These are phyloP conservation scores for Pleurotus tuber-regium DNA, from an alignment of 768 basidiomycete genomes.

Conservation along the genomic window DNA sequence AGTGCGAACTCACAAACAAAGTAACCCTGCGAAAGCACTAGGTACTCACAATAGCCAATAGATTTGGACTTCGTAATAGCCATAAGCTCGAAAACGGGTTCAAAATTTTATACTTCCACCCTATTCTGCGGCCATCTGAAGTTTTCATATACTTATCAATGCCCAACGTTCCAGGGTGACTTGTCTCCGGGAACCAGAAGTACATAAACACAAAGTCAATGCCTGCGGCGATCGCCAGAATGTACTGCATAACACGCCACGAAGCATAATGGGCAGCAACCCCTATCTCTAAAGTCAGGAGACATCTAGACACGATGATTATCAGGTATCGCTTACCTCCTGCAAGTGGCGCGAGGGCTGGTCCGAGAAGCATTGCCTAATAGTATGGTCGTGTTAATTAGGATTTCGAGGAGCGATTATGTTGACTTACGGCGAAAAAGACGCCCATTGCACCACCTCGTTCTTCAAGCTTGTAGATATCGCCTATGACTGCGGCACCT, in stretches of 20 bases:
- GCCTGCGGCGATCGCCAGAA: conserved; percentile 39
- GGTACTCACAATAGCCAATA: conserved; percentile 48
- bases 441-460: conserved; percentile 58
- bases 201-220: conserved; percentile 37
- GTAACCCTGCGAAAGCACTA: background rate
- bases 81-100: conserved; percentile 57
- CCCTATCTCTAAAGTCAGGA: conserved; percentile 27
- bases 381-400: too few relatives aligned
- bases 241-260: conserved; percentile 60
- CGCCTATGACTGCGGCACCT: conserved; percentile 60
- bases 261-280: conserved; percentile 56
- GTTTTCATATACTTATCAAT: conserved; percentile 41
- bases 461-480: conserved; percentile 66
- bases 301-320: background rate
- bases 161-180: conserved; percentile 55
- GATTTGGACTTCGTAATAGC: conserved; percentile 58
- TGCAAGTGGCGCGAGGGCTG: conserved; percentile 56
- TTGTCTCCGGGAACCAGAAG: conserved; percentile 63
- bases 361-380: conserved; percentile 54
- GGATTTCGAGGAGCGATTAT: background rate
- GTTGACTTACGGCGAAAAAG: conserved; percentile 46
- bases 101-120: conserved; percentile 38
- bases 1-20: too few relatives aligned
- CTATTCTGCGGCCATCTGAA: conserved; percentile 14
- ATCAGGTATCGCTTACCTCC: conserved; percentile 39